Conservation (phyloP, 306 rosid species). For the Cicer pinnatifidum region DNA sequence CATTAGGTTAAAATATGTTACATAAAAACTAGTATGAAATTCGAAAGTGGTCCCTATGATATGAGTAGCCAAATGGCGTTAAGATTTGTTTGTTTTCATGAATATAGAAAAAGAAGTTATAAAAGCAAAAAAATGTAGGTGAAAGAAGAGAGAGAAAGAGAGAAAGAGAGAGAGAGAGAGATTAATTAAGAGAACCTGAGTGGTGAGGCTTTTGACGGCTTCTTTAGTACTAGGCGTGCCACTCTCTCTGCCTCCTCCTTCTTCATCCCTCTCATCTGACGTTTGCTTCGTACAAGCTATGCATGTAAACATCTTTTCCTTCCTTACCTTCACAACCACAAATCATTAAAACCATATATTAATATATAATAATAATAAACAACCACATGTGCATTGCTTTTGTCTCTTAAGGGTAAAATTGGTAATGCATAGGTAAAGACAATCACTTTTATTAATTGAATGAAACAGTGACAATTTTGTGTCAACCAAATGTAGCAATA, state of each 20-base stretch:
- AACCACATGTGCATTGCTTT: slow-evolving; percentile 35
- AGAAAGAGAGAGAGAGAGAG: slow-evolving; percentile 19
- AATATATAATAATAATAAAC: neutral
- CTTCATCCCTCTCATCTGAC: slow-evolving; percentile 59
- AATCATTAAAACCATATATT: neutral
- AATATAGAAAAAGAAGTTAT: slow-evolving; percentile 46
- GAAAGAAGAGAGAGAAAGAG: slow-evolving; percentile 35
- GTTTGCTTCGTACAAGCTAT: slow-evolving; percentile 78
- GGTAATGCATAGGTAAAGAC: slow-evolving; percentile 9
- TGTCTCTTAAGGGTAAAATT: neutral
- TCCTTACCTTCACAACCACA: slow-evolving; percentile 49
- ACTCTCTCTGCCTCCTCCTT: slow-evolving; percentile 72
- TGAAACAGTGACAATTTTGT: slow-evolving; percentile 48
- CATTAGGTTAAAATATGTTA: too few relatives aligned
- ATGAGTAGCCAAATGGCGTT: slow-evolving; percentile 43
- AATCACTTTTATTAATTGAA: slow-evolving; percentile 45
- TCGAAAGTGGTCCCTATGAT: slow-evolving; percentile 58
- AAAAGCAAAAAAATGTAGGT: slow-evolving; percentile 52
- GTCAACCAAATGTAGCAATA: slow-evolving; percentile 2
- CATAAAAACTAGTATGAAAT: neutral
- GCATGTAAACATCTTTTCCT: slow-evolving; percentile 80
- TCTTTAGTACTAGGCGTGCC: slow-evolving; percentile 93
- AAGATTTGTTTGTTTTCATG: slow-evolving; percentile 55
- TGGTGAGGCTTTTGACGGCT: slow-evolving; percentile 93
- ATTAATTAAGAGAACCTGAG: slow-evolving; percentile 73